Percentiles rank a stretch among this genome's conserved stretches.
phyloP scores from a whole-genome alignment of 2,329 filamentous ascomycete species.

The Claviceps paspali region DNA sequence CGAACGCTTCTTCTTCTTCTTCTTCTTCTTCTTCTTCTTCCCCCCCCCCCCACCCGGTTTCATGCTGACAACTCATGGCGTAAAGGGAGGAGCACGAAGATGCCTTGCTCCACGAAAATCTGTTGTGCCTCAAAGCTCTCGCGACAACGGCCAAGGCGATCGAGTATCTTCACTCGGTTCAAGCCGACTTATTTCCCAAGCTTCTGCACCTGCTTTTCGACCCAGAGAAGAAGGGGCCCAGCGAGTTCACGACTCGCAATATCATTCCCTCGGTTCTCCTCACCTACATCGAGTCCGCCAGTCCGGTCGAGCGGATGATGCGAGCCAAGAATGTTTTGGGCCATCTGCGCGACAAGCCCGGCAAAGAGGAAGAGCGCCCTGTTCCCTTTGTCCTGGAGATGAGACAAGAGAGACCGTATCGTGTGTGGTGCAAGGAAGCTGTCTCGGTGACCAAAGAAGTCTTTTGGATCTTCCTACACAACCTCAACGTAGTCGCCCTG shows the following conservation, averaged over 20 bases:
- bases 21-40: background rate
- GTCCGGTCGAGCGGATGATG: conserved; percentile 43
- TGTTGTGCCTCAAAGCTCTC: conserved; percentile 85
- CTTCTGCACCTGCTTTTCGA: conserved; percentile 84
- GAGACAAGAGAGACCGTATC: conserved; percentile 73
- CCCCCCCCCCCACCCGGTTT: background rate
- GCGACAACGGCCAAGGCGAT: conserved; percentile 83
- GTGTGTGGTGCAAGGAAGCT: conserved; percentile 86
- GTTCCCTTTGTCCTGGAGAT: conserved; percentile 82
- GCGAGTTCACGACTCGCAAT: conserved; percentile 85
- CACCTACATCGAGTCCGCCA: conserved; percentile 63
- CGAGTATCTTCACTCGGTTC: conserved; percentile 65
- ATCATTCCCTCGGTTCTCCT: conserved; percentile 84
- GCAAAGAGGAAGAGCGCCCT: conserved; percentile 59
- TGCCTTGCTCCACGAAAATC: conserved; percentile 74
- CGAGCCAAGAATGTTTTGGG: conserved; percentile 60
- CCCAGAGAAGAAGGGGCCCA: conserved; percentile 94
- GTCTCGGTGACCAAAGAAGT: conserved; percentile 92
- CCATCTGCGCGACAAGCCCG: conserved; percentile 68
- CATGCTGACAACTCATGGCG: background rate
- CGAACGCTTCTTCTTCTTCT: background rate
- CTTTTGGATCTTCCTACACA: conserved; percentile 97
- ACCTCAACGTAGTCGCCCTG: conserved; percentile 71
- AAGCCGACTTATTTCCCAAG: conserved; percentile 69
- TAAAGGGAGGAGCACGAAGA: conserved; percentile 88